These are phyloP conservation scores for Ajuga reptans DNA, from an alignment of 305 asterid genomes.

Conservation along the genomic window DNA sequence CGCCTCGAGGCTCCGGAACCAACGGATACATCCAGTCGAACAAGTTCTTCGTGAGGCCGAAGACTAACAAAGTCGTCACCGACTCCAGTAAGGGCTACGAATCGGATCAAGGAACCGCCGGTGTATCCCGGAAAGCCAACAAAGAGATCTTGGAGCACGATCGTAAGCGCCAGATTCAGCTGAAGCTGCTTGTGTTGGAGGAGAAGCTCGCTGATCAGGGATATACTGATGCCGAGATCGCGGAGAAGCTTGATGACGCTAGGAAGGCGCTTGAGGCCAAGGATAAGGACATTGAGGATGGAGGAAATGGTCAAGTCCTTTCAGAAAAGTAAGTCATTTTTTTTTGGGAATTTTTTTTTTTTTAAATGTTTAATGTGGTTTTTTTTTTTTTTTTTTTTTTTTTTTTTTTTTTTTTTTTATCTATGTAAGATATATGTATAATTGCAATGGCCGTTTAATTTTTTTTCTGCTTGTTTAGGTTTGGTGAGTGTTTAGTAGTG, in stretches of 20 bases:
- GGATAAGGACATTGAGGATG: conserved; percentile 40
- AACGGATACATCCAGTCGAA: conserved; percentile 77
- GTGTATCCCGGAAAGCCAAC: conserved; percentile 52
- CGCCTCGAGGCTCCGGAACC: conserved; percentile 89
- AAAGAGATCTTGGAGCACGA: conserved; percentile 82
- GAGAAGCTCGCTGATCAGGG: conserved; percentile 72
- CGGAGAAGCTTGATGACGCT: conserved; percentile 63
- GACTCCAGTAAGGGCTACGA: conserved; percentile 55
- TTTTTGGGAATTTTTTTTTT: background rate
- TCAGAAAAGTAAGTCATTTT: conserved; percentile 32
- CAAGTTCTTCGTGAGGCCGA: conserved; percentile 54
- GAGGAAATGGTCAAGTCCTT: conserved; percentile 19
- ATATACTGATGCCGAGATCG: conserved; percentile 65
- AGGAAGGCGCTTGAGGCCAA: conserved; percentile 51
- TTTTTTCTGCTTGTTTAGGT: background rate
- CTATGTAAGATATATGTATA: background rate
- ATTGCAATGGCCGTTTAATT: background rate
- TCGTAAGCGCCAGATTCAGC: conserved; percentile 77
- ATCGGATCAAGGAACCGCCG: conserved; percentile 65
- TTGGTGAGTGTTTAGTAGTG: background rate
- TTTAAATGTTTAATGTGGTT: background rate
- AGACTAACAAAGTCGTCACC: conserved; percentile 45
- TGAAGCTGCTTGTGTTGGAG: conserved; percentile 68
- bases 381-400: too few relatives aligned
- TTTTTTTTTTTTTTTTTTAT: background rate